Percentiles rank a stretch among this genome's conserved stretches.
These are phyloP conservation scores for Aspergillus brasiliensis DNA, from an alignment of 2,329 filamentous ascomycete species.

Conservation along the genomic window DNA sequence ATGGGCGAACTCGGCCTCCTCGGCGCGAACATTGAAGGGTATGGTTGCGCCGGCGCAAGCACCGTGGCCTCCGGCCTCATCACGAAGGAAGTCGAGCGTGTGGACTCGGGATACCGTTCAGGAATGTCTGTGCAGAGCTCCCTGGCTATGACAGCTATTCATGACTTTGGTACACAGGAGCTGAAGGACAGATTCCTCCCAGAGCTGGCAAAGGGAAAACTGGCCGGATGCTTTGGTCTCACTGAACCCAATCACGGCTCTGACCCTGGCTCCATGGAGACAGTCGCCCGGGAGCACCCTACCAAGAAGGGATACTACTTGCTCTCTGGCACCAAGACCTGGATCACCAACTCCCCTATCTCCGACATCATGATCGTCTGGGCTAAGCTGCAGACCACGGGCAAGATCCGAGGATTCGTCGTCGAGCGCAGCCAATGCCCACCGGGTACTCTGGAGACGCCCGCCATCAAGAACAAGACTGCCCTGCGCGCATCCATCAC, in stretches of 20 bases:
- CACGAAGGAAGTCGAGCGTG: conserved; percentile 84
- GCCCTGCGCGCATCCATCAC: conserved; percentile 91
- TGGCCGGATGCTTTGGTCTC: conserved; percentile 83
- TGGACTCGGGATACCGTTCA: conserved; percentile 88
- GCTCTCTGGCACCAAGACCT: conserved; percentile 83
- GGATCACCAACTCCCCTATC: conserved; percentile 94
- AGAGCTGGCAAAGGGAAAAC: conserved; percentile 76
- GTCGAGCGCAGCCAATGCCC: conserved; percentile 85
- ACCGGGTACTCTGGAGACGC: conserved; percentile 85
- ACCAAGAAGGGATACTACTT: conserved; percentile 79
- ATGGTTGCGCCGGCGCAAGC: conserved; percentile 84
- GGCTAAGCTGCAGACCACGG: conserved; percentile 88
- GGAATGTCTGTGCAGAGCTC: conserved; percentile 94
- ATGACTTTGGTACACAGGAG: conserved; percentile 83
- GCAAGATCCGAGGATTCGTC: conserved; percentile 91
- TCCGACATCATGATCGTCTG: conserved; percentile 83
- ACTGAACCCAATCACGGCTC: conserved; percentile 93
- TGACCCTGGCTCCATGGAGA: conserved; percentile 90
- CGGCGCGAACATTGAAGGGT: conserved; percentile 82
- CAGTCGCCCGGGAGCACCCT: conserved; percentile 78
- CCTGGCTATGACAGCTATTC: conserved; percentile 88
- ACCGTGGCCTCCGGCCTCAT: conserved; percentile 88
- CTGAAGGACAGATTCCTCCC: conserved; percentile 84
- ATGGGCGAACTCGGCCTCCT: conserved; percentile 92
- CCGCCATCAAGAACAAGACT: conserved; percentile 91